These are phyloP conservation scores for Pyrenophora teres DNA, from an alignment of 2,329 filamentous ascomycete species.

Conservation along the genomic window DNA sequence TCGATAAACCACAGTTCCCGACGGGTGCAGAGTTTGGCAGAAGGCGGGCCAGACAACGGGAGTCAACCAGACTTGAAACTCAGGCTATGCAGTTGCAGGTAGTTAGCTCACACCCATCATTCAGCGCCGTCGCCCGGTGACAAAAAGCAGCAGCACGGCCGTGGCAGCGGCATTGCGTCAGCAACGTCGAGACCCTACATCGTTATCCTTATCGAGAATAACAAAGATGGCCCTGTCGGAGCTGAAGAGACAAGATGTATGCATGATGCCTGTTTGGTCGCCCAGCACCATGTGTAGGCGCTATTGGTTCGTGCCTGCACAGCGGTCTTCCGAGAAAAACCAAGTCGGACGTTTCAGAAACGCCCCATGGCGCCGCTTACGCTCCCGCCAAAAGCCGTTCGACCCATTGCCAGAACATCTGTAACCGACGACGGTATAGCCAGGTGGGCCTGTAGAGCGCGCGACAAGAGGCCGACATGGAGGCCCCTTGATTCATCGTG, in stretches of 20 bases:
- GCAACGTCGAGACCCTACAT: constrained; percentile 4
- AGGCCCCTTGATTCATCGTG: constrained; percentile 26
- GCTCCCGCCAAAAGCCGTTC: constrained; percentile 16
- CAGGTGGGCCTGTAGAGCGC: constrained; percentile 32
- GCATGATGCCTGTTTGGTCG: constrained; percentile 20
- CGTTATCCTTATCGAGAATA: constrained; percentile 1
- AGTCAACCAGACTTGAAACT: constrained; percentile 1
- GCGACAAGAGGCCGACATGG: constrained; percentile 39
- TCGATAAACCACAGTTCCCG: constrained; percentile 11
- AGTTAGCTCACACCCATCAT: too few relatives aligned
- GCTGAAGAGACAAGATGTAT: constrained; percentile 8
- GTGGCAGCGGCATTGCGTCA: not conserved
- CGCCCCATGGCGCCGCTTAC: constrained; percentile 26
- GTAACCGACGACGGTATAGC: constrained; percentile 20
- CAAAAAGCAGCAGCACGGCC: too few relatives aligned
- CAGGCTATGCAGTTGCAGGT: too few relatives aligned
- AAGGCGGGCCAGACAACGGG: constrained; percentile 5
- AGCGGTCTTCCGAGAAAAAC: constrained; percentile 20
- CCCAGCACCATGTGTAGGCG: constrained; percentile 4
- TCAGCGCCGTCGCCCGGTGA: too few relatives aligned
- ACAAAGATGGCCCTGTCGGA: constrained; percentile 13
- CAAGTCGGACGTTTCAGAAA: constrained; percentile 40
- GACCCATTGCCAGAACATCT: constrained; percentile 24
- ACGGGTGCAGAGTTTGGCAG: constrained; percentile 6
- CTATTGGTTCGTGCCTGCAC: constrained; percentile 35